Percentiles rank a stretch among this genome's conserved stretches.
Evolutionary conservation across 192 early-diverging fungal genomes (phyloP).

Genomic region (Mortierella alpina): DNA sequence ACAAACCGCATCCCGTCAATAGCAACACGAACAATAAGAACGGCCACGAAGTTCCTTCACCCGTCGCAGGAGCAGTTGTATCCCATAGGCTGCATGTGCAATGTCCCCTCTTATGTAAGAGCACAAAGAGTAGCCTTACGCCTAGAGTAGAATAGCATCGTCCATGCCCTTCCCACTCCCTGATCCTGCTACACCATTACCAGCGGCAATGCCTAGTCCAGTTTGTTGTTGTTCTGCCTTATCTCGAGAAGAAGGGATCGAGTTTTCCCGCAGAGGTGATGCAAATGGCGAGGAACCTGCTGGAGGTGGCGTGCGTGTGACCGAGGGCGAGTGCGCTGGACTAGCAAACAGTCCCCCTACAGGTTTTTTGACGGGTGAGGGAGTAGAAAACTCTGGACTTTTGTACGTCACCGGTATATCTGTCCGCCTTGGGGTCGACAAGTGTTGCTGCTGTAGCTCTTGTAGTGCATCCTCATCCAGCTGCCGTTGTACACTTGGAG

Average conservation of each 20-base stretch:
- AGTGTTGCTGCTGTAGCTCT: conserved; percentile 13
- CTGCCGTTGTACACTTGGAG: conserved; percentile 10
- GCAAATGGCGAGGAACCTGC: not conserved
- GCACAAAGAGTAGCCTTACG: not conserved
- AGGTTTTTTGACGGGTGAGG: not conserved
- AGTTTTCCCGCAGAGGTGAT: not conserved
- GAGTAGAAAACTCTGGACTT: conserved; percentile 4
- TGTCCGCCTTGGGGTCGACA: conserved; percentile 1
- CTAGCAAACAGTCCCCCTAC: not conserved
- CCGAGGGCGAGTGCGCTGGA: not conserved
- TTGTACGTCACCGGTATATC: conserved; percentile 2
- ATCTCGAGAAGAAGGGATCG: not conserved
- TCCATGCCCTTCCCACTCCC: conserved; percentile 29
- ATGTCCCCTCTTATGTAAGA: too few species aligned
- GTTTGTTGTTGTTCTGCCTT: not conserved
- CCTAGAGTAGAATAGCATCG: conserved; percentile 31
- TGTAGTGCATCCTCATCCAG: conserved; percentile 2
- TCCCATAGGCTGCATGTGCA: too few species aligned
- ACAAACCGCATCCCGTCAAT: too few species aligned
- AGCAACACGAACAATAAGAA: too few species aligned
- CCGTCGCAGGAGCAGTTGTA: too few species aligned
- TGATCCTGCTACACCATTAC: not conserved
- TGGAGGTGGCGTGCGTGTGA: not conserved
- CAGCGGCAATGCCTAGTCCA: conserved; percentile 2
- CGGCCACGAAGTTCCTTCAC: not conserved